A percentile compares a stretch with the other conserved stretches of the same genome.
Evolutionary conservation across 805 yeast genomes (phyloP).

Genomic region (Ogataea philodendri): DNA sequence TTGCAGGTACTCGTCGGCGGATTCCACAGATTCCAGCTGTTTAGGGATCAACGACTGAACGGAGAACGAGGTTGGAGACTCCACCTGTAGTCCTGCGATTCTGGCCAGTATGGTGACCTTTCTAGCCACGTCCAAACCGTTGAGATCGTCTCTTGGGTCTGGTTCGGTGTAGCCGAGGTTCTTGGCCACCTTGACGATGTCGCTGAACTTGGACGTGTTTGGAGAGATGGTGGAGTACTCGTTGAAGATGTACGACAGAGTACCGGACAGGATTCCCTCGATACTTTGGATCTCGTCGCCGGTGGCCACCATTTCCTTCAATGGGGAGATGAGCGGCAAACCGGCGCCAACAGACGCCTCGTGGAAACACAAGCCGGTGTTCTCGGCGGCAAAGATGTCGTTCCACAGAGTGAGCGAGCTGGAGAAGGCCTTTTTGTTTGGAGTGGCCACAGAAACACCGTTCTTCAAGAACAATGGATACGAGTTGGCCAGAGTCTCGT

Average conservation of each 20-base stretch:
- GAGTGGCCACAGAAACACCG: constrained; percentile 94
- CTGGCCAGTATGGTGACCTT: constrained; percentile 96
- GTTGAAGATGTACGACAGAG: constrained; percentile 92
- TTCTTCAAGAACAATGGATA: constrained; percentile 71
- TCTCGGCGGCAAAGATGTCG: constrained; percentile 57
- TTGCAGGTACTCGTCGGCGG: constrained; percentile 75
- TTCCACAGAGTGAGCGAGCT: constrained; percentile 74
- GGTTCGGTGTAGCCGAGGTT: constrained; percentile 96
- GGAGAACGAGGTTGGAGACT: constrained; percentile 88
- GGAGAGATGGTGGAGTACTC: constrained; percentile 74
- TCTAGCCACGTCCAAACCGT: constrained; percentile 98
- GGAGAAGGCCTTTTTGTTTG: constrained; percentile 97
- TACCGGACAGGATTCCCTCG: constrained; percentile 96
- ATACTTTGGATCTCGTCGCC: constrained; percentile 91
- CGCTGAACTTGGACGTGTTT: constrained; percentile 74
- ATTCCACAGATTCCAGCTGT: constrained; percentile 67
- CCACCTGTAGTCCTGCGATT: constrained; percentile 80
- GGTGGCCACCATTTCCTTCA: constrained; percentile 84
- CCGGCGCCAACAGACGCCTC: constrained; percentile 99
- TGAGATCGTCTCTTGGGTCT: constrained; percentile 98
- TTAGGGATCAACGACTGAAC: constrained; percentile 92
- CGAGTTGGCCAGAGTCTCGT: constrained; percentile 67
- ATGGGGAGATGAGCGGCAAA: constrained; percentile 84
- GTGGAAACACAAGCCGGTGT: constrained; percentile 83
- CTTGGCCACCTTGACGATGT: constrained; percentile 85